Conservation (phyloP, 1,139 yeast genomes). For the Geotrichum macrosporum region DNA sequence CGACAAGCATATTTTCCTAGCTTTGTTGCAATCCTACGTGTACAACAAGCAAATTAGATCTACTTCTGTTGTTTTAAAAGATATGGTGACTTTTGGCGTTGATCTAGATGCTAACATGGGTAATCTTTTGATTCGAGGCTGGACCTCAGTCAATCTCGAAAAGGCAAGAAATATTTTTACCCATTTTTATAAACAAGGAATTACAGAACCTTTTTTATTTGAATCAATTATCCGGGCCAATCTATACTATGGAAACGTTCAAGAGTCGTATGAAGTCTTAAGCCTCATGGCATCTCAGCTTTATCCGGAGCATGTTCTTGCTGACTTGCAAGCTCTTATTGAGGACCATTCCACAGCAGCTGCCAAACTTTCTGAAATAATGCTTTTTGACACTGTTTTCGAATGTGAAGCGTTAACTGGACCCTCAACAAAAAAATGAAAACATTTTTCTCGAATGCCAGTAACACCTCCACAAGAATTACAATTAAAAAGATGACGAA, state of each 20-base stretch:
- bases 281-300: constrained; percentile 30
- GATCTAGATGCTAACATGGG: constrained; percentile 39
- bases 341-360: constrained; percentile 12
- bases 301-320: constrained; percentile 36
- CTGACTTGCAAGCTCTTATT: constrained; percentile 23
- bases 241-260: constrained; percentile 30
- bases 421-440: no score
- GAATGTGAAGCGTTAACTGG: constrained; percentile 12
- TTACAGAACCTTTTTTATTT: constrained; percentile 40
- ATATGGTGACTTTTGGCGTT: constrained; percentile 38
- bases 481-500: no score
- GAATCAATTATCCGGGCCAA: constrained; percentile 39
- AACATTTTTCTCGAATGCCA: no score
- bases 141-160: constrained; percentile 36
- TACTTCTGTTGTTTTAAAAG: constrained; percentile 35
- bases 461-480: no score
- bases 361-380: constrained; percentile 19
- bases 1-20: constrained; percentile 40
- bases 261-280: constrained; percentile 31
- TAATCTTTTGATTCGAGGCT: constrained; percentile 39
- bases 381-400: constrained; percentile 15
- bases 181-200: constrained; percentile 27
- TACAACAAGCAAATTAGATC: constrained; percentile 34
- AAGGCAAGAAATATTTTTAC: constrained; percentile 38
- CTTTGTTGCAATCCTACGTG: constrained; percentile 41